Base-by-base conservation (phyloP, 2,329 filamentous ascomycete species). In the Ceratocystis papillata region DNA sequence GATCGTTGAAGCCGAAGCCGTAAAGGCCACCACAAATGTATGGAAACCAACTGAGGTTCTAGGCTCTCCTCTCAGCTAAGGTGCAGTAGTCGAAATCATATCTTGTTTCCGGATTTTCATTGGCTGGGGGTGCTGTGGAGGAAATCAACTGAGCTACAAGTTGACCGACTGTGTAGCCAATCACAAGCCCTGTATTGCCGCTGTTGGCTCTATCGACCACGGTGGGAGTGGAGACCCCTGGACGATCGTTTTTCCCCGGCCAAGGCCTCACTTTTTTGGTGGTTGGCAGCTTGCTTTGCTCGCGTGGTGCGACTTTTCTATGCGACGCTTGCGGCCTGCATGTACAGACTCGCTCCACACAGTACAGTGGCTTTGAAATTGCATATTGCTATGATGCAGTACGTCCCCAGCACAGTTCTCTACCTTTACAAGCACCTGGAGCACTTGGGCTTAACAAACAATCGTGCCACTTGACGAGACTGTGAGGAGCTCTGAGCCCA, bases 271-370 rank as follows among this genome's bases (percentile, higher is more conserved):
- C 17, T 15, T 25, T 33, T 10, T 28, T 53, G 48, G 48, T 59
- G 55, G 55, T 17, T 59, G 55, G 55, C 12, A 59, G 55, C 15
- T 41, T 37, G 53, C 17, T 59, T 59, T 33, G 37, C 28, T 59
- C 28, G 30, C 7, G 28, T 59, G 55, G 55, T 59, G 33, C 55
- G 10, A 59, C n/a, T 20, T 3, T 59, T 28, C 7, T 59, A 59
- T 59, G 55, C 17, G 17, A 37, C 55, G 28, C n/a, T 59, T 10
- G 55, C 55, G 55, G 55, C 12, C 7, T 59, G 55, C n/a, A 28
- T 59, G 28, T 15, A 30, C 3, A n/a, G 28, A 57, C 15, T 20
- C 53, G 30, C 53, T 15, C 53, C 17, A 8, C 46, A n/a, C 17
- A 17, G 25, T 8, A n/a, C 33, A 7, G 25, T 6, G 30, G 55